phyloP scores from a whole-genome alignment of 352 stramenopile species.

The Globisporangium rhizosaccharum region DNA sequence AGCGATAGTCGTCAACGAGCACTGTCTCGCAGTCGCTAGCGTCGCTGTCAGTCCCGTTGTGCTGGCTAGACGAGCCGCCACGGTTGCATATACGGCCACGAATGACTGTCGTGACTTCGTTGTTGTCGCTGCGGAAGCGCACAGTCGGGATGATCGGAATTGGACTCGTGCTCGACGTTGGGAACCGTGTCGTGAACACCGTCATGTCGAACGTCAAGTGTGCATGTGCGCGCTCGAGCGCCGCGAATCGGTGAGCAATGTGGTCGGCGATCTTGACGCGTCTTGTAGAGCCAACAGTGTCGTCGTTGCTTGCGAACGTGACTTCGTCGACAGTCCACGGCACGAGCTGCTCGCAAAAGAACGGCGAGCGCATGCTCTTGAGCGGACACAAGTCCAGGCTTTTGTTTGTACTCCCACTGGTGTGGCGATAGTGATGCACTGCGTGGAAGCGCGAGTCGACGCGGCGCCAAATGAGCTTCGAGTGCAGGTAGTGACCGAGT shows the following conservation, averaged over 20 bases:
- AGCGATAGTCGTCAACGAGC: conserved; percentile 16
- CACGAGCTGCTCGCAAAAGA: background rate
- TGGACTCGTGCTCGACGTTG: background rate
- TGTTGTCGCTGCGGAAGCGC: background rate
- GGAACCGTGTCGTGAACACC: background rate
- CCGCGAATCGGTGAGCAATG: background rate
- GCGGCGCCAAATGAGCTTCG: conserved; percentile 13
- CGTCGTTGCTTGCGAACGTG: background rate
- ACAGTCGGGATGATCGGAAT: background rate
- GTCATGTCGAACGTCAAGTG: background rate
- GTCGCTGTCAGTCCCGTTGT: background rate
- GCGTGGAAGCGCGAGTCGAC: conserved; percentile 21
- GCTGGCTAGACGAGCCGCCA: background rate
- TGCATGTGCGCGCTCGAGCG: background rate
- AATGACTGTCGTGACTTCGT: conserved; percentile 1
- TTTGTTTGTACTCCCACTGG: too few species aligned
- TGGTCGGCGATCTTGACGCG: background rate
- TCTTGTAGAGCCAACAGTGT: background rate
- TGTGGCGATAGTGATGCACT: conserved; percentile 14
- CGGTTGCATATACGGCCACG: background rate
- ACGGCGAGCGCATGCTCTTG: background rate
- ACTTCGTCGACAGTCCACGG: background rate
- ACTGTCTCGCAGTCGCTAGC: background rate
- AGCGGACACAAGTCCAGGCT: background rate
- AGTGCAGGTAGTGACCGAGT: conserved; percentile 17